These are phyloP conservation scores for Trichophyton rubrum DNA, from an alignment of 2,329 filamentous ascomycete genomes.

Conservation along the genomic window DNA sequence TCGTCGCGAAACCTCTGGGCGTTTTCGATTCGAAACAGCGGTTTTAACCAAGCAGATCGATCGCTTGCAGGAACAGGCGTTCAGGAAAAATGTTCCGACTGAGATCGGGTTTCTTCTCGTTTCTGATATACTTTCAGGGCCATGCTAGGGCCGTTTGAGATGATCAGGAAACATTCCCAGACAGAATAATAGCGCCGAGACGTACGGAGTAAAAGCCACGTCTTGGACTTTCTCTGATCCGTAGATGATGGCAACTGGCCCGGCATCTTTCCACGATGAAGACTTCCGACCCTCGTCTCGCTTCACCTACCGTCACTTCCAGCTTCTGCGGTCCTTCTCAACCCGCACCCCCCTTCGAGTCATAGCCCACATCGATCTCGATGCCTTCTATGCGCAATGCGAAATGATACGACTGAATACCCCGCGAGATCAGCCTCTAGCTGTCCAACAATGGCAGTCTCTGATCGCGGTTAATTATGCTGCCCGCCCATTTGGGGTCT, in stretches of 20 bases:
- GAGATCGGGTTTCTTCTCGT: background rate
- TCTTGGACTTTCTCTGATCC: too few relatives aligned
- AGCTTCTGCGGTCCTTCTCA: slow-evolving; percentile 58
- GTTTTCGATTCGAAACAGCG: background rate
- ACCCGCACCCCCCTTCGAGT: slow-evolving; percentile 68
- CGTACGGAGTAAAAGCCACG: background rate
- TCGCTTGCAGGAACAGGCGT: background rate
- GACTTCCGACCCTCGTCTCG: slow-evolving; percentile 38
- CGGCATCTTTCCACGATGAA: background rate
- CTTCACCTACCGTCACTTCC: slow-evolving; percentile 76
- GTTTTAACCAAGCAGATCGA: background rate
- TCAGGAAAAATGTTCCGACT: background rate
- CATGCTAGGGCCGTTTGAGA: background rate
- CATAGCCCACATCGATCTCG: slow-evolving; percentile 83
- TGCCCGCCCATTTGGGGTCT: slow-evolving; percentile 67
- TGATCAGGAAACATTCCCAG: background rate
- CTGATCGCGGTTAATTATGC: slow-evolving; percentile 96
- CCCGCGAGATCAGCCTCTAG: slow-evolving; percentile 64
- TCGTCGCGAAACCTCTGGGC: background rate
- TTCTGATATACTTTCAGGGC: background rate
- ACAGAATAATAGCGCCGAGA: background rate
- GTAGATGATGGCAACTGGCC: background rate
- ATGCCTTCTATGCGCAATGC: slow-evolving; percentile 96
- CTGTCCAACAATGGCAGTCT: slow-evolving; percentile 90
- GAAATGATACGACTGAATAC: slow-evolving; percentile 78